phyloP scores from a whole-genome alignment of 257 asterid genomes.

The Gentiana straminea region DNA sequence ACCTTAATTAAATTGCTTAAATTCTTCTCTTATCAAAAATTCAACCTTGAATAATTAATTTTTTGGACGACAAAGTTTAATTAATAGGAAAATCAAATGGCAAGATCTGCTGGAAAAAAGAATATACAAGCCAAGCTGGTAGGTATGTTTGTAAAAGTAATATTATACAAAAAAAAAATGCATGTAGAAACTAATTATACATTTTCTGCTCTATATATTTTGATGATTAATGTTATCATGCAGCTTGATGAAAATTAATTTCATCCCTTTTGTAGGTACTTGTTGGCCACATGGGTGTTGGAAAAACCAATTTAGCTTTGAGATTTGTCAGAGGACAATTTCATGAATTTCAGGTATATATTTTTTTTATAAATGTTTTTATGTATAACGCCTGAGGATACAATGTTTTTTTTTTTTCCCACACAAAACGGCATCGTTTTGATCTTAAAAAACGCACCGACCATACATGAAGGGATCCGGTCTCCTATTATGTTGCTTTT shows the following conservation, averaged over 20 bases:
- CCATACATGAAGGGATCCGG: too few relatives aligned
- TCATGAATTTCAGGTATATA: constrained; percentile 19
- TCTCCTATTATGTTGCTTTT: neutral
- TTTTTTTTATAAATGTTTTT: too few relatives aligned
- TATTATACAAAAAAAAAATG: neutral
- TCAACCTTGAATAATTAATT: too few relatives aligned
- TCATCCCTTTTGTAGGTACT: constrained; percentile 15
- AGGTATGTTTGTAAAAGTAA: constrained; percentile 9
- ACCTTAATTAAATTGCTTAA: too few relatives aligned
- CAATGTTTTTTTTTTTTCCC: too few relatives aligned
- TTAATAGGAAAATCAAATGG: constrained; percentile 8
- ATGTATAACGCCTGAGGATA: too few relatives aligned
- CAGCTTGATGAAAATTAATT: neutral
- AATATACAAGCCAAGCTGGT: constrained; percentile 27
- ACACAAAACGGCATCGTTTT: too few relatives aligned
- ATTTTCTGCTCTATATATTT: neutral
- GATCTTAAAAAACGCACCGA: too few relatives aligned
- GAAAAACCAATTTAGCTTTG: constrained; percentile 25
- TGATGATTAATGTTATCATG: neutral
- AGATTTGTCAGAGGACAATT: constrained; percentile 33
- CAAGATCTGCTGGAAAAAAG: constrained; percentile 14
- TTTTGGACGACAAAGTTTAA: too few relatives aligned
- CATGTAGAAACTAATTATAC: neutral
- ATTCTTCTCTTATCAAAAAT: too few relatives aligned
- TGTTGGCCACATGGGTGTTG: constrained; percentile 34